phyloP scores from a whole-genome alignment of 108 stramenopile genomes.

The Cyclostephanos invisitatus region DNA sequence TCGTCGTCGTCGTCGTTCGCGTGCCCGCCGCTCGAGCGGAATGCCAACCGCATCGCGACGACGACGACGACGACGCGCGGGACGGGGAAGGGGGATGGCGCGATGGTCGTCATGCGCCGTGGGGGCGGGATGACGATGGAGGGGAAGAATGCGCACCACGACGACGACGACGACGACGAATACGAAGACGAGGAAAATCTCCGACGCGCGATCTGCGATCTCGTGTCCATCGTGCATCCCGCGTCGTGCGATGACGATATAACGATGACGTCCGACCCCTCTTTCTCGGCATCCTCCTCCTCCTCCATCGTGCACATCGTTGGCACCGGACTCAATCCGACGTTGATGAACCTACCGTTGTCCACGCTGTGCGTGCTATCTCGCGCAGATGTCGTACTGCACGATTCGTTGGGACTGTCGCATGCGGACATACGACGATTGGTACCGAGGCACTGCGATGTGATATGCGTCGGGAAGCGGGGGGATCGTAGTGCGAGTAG shows the following conservation, averaged over 20 bases:
- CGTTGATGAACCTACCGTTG: conserved; percentile 33
- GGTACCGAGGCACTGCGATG: conserved; percentile 30
- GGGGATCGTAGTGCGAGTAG: conserved; percentile 22
- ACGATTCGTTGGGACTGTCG: conserved; percentile 39
- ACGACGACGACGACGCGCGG: too few relatives aligned
- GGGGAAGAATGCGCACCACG: too few relatives aligned
- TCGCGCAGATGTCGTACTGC: conserved; percentile 38
- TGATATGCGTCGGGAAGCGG: conserved; percentile 43
- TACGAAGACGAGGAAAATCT: neutral
- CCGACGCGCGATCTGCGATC: neutral
- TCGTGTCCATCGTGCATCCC: conserved; percentile 15
- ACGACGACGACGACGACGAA: neutral
- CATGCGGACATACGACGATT: conserved; percentile 33
- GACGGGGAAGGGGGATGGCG: too few relatives aligned
- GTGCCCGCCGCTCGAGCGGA: too few relatives aligned
- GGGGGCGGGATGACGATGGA: too few relatives aligned
- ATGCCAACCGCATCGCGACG: too few relatives aligned
- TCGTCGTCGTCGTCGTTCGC: too few relatives aligned
- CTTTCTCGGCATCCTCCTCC: neutral
- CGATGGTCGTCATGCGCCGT: too few relatives aligned
- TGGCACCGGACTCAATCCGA: conserved; percentile 39
- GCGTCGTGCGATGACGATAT: neutral
- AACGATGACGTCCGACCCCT: neutral
- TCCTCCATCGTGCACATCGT: conserved; percentile 37
- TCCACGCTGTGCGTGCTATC: conserved; percentile 32